Conservation (phyloP, 768 basidiomycete species). For the Auricularia sp. region DNA sequence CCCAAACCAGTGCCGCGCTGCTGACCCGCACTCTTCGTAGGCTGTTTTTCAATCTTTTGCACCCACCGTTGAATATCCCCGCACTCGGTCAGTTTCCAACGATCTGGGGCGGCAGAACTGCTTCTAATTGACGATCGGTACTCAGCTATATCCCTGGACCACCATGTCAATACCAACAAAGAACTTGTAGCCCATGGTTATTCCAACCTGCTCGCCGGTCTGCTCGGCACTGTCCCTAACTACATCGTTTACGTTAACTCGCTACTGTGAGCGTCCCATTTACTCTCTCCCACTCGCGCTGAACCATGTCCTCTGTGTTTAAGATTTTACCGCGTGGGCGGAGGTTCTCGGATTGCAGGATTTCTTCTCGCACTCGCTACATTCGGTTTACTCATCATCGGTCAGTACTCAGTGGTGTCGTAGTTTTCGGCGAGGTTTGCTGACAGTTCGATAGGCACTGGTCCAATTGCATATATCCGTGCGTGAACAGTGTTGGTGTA, state of each 20-base stretch:
- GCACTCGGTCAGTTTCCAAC: constrained; percentile 50
- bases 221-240: constrained; percentile 78
- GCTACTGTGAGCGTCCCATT: constrained; percentile 40
- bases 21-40: constrained; percentile 23
- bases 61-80: constrained; percentile 83
- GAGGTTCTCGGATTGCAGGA: constrained; percentile 71
- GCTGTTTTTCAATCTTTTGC: constrained; percentile 75
- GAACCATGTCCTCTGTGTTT: neutral
- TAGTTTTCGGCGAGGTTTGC: too few relatives aligned
- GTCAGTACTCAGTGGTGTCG: too few relatives aligned
- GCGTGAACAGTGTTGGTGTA: constrained; percentile 20
- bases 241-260: constrained; percentile 87
- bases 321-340: constrained; percentile 89
- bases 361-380: constrained; percentile 77
- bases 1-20: constrained; percentile 1
- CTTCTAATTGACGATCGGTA: neutral
- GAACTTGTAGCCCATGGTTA: constrained; percentile 90
- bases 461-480: constrained; percentile 89
- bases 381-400: constrained; percentile 59
- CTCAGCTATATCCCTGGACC: constrained; percentile 74
- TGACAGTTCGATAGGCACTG: constrained; percentile 36
- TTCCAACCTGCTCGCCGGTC: constrained; percentile 76
- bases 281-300: constrained; percentile 9
- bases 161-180: constrained; percentile 83
- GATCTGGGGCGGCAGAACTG: neutral